A percentile compares a stretch with the other conserved stretches of the same genome.
These are phyloP conservation scores for Hansfordia pulvinata DNA, from an alignment of 2,329 filamentous ascomycete species.

Conservation along the genomic window DNA sequence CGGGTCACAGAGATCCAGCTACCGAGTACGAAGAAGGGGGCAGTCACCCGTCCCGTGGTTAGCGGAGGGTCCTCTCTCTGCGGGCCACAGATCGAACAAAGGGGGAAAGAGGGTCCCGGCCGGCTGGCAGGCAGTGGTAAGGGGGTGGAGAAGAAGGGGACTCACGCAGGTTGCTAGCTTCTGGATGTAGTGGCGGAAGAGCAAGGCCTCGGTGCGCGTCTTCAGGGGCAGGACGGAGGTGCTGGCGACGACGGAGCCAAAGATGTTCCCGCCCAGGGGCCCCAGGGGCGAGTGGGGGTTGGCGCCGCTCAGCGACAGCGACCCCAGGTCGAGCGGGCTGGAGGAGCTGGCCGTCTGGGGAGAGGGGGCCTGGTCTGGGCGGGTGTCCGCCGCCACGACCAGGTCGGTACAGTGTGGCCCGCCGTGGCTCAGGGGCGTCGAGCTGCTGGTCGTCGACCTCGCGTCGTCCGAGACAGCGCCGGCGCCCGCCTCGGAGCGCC, in stretches of 20 bases:
- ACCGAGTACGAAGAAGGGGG: not conserved
- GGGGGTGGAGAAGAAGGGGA: not conserved
- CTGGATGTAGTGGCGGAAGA: slow-evolving; percentile 22
- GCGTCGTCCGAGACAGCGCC: not conserved
- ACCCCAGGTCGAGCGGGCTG: not conserved
- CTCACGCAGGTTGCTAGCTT: slow-evolving; percentile 20
- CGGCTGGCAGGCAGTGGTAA: too few relatives aligned
- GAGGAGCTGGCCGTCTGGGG: not conserved
- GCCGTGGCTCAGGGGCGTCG: too few relatives aligned
- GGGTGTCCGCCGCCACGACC: not conserved
- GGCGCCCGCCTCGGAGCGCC: not conserved
- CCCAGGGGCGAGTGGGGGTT: slow-evolving; percentile 3
- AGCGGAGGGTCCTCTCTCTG: too few relatives aligned
- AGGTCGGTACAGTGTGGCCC: not conserved
- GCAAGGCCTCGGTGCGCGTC: slow-evolving; percentile 15
- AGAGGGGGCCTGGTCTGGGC: not conserved
- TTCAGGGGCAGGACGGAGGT: slow-evolving; percentile 14
- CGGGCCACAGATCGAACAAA: too few relatives aligned
- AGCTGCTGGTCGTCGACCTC: not conserved
- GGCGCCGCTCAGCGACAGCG: slow-evolving; percentile 1
- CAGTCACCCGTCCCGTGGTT: too few relatives aligned
- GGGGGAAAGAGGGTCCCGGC: too few relatives aligned
- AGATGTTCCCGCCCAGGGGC: slow-evolving; percentile 9
- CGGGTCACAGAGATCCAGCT: slow-evolving; percentile 19
- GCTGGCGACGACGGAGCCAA: slow-evolving; percentile 7